phyloP scores from a whole-genome alignment of 2,329 filamentous ascomycete genomes.

The Huntiella bhutanensis region DNA sequence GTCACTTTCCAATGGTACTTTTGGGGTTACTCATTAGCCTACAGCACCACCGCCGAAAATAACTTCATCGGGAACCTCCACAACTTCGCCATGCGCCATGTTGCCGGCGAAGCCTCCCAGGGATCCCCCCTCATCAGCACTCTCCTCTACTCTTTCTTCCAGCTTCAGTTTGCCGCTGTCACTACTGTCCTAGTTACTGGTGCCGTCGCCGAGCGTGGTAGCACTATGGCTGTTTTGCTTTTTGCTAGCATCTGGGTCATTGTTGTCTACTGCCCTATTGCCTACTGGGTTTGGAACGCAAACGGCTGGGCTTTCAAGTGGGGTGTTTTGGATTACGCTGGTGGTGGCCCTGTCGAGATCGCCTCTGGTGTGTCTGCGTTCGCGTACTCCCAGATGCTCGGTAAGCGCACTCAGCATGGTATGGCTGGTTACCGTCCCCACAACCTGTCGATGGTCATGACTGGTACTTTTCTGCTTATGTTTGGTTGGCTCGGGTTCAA shows the following conservation, averaged over 20 bases:
- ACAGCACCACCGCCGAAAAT: conserved; percentile 63
- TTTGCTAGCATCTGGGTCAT: conserved; percentile 96
- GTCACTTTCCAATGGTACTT: conserved; percentile 99
- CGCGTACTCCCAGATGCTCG: conserved; percentile 89
- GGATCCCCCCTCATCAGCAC: conserved; percentile 78
- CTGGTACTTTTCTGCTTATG: conserved; percentile 91
- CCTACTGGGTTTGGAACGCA: conserved; percentile 90
- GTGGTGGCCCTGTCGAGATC: conserved; percentile 93
- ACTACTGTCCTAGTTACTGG: conserved; percentile 84
- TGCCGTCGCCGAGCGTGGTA: conserved; percentile 82
- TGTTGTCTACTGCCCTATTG: conserved; percentile 88
- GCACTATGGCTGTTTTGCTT: conserved; percentile 81
- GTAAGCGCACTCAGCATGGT: conserved; percentile 95
- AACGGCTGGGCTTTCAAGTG: conserved; percentile 86
- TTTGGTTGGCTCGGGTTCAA: conserved; percentile 99
- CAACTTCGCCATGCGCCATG: conserved; percentile 77
- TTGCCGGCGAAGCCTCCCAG: conserved; percentile 65
- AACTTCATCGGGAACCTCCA: conserved; percentile 81
- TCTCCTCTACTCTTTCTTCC: conserved; percentile 85
- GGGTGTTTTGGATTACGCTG: conserved; percentile 89
- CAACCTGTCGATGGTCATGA: conserved; percentile 92
- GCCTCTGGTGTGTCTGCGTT: conserved; percentile 81
- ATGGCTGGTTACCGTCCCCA: conserved; percentile 99
- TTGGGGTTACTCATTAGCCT: conserved; percentile 93
- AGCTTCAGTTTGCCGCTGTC: conserved; percentile 96